phyloP scores from a whole-genome alignment of 2,329 filamentous ascomycete genomes.

The Lachnellula hyalina region DNA sequence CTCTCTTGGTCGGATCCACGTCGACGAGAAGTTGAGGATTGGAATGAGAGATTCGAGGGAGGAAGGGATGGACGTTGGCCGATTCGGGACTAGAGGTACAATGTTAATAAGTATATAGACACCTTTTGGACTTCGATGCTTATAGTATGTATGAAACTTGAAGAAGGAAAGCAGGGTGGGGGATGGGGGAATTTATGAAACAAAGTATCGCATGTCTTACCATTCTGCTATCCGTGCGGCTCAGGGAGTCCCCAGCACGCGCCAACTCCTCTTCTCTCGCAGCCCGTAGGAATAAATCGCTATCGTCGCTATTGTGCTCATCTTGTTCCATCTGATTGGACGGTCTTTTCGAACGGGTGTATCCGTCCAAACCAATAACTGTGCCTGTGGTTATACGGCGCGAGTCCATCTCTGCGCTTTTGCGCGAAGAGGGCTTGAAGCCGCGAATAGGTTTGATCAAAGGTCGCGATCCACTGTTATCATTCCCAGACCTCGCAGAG shows the following conservation, averaged over 20 bases:
- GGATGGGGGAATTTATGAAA: neutral
- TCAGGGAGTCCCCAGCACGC: constrained; percentile 11
- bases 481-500: constrained; percentile 6
- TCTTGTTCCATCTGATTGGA: constrained; percentile 19
- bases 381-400: constrained; percentile 24
- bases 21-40: constrained; percentile 19
- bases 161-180: constrained; percentile 5
- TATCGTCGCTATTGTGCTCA: constrained; percentile 29
- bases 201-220: constrained; percentile 14
- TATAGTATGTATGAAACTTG: constrained; percentile 2
- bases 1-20: constrained; percentile 27
- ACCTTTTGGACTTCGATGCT: constrained; percentile 7
- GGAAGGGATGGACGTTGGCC: constrained; percentile 26
- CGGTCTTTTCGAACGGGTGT: constrained; percentile 7
- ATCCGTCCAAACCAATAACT: constrained; percentile 24
- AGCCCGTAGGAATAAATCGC: constrained; percentile 29
- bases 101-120: constrained; percentile 14
- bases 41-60: constrained; percentile 16
- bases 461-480: constrained; percentile 13
- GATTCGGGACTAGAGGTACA: constrained; percentile 24
- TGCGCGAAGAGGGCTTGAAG: constrained; percentile 25
- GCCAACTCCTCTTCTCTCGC: constrained; percentile 29
- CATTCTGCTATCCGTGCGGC: constrained; percentile 20
- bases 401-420: constrained; percentile 22
- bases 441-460: constrained; percentile 26